phyloP scores from a whole-genome alignment of 352 stramenopile species.

The Globisporangium nodosum region DNA sequence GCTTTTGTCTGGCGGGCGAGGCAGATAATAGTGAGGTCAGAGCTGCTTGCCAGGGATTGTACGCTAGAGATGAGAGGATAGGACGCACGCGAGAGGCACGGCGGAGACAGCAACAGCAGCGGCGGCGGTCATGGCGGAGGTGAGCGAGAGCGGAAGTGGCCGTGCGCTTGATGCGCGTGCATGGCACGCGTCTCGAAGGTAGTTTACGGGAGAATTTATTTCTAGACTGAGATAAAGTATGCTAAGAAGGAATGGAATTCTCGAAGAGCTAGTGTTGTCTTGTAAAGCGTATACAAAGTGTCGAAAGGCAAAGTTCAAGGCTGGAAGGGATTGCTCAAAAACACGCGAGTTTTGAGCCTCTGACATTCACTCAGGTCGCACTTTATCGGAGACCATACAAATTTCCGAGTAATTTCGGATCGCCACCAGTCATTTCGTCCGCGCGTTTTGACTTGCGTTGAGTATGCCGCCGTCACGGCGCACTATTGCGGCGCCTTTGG shows the following conservation, averaged over 20 bases:
- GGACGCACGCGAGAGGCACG: constrained; percentile 11
- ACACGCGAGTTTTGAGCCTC: neutral
- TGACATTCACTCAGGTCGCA: neutral
- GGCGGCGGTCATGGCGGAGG: neutral
- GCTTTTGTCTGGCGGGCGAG: constrained; percentile 50
- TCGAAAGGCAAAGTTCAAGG: neutral
- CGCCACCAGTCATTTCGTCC: neutral
- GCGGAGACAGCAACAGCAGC: neutral
- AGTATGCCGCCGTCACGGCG: neutral
- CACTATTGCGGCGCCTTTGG: neutral
- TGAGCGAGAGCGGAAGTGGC: neutral
- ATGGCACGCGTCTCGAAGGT: neutral
- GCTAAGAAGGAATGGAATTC: neutral
- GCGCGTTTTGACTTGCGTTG: neutral
- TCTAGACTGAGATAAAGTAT: neutral
- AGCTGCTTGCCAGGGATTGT: neutral
- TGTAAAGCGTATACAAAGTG: neutral
- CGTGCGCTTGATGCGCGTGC: neutral
- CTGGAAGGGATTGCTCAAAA: neutral
- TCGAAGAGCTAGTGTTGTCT: neutral
- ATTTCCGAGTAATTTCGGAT: neutral
- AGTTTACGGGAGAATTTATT: neutral
- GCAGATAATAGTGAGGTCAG: neutral
- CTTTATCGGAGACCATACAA: neutral
- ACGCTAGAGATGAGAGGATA: neutral